Conservation (phyloP, 345 rosid genomes). For the Tarenaya hassleriana region DNA sequence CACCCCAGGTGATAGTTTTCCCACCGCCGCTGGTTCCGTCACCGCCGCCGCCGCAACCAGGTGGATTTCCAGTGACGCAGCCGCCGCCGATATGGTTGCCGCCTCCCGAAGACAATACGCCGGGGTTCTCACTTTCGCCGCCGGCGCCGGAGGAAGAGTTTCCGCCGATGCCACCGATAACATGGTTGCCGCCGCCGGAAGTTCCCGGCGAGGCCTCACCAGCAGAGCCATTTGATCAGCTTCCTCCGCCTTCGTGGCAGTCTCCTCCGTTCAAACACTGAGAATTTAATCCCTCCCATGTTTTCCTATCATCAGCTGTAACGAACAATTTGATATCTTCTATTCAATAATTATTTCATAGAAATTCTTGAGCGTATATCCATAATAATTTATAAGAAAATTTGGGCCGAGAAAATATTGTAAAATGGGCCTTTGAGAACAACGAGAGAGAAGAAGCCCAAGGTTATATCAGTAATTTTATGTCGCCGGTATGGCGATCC, state of each 20-base stretch:
- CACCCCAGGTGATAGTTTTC: slow-evolving; percentile 25
- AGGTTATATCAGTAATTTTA: no score
- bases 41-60: slow-evolving; percentile 26
- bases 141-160: slow-evolving; percentile 22
- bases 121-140: slow-evolving; percentile 19
- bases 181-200: slow-evolving; percentile 25
- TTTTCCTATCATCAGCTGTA: not conserved
- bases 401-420: no score
- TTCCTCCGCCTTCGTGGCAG: slow-evolving; percentile 2
- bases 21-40: slow-evolving; percentile 28
- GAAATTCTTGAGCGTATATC: no score
- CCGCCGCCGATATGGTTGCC: slow-evolving; percentile 23
- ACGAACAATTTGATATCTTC: no score
- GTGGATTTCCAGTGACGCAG: not conserved
- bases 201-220: slow-evolving; percentile 7
- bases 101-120: slow-evolving; percentile 7
- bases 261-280: not conserved
- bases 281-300: not conserved
- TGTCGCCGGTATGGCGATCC: no score
- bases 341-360: no score
- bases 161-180: slow-evolving; percentile 30
- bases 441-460: no score
- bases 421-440: no score
- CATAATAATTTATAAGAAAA: no score
- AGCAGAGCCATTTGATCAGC: slow-evolving; percentile 5